Base-by-base conservation (phyloP, 1,284 basidiomycete genomes). In the Gomphus sp. region DNA sequence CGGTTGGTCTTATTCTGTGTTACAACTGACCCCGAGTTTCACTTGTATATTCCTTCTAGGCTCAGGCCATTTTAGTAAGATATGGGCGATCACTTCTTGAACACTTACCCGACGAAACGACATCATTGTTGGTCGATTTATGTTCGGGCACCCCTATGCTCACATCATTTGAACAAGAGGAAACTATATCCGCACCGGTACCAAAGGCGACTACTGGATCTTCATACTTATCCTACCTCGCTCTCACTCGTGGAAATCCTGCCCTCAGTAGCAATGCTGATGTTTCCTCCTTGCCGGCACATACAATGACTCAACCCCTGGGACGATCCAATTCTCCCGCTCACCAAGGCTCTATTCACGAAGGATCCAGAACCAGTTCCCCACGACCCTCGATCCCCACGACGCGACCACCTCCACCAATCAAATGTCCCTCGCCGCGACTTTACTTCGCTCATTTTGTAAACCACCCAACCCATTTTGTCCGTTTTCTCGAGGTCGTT, bases 401-500 rank as follows among this genome's bases (percentile, higher is more conserved):
- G 53, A 33, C 48, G 8, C 43, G 44, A 18, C 67, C 65, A 25
- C 70, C 67, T 2, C 66, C 66, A 5, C 58, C 64, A 2, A 68
- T 74, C 58, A 80, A 82, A 61, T 77, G 84, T 0, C 90, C 93
- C 0, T 93, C 93, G 0, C 93, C 95, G 0, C 78, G 87, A 1
- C 77, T 89, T 36, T 98, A 93, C 71, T 98, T 98, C 67, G 87
- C 95, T 0, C 93, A 97, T 70, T 99, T 98, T 65, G 87, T 98
- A 45, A 91, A 95, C 65, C 92, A 96, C 66, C 85, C 87, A 61
- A 77, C 78, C 1, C 82, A 91, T 57, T 96, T 99, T 65, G 79
- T 91, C 43, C 77, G 81, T 2, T 99, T 98, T 71, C 79, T 99
- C 7, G 95, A 99, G 74, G 85, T 85, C 0, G 88, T 98, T 12